Conservation (phyloP, 129 eudicot species). For the Helianthus annuus region HanXRQr2.0-SUNRISE NC_035435.2:21284564-21285063, state of each 20-base stretch:
- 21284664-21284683: conserved; percentile 43
- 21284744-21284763: conserved; percentile 85
- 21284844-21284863: conserved; percentile 23
- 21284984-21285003: conserved; percentile 27
- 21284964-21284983: conserved; percentile 64
- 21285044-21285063: no score
- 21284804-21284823: conserved; percentile 41
- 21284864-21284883: background rate
- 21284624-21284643: conserved; percentile 91
- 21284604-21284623: conserved; percentile 69
- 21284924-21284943: conserved; percentile 19
- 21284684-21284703: conserved; percentile 71
- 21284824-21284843: conserved; percentile 2
- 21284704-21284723: conserved; percentile 71
- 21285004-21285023: conserved; percentile 15
- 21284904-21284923: conserved; percentile 25
- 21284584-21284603: conserved; percentile 83
- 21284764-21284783: conserved; percentile 87
- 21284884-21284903: background rate
- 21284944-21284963: conserved; percentile 50
- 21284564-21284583: conserved; percentile 68
- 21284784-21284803: conserved; percentile 69
- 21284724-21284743: conserved; percentile 80
- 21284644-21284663: conserved; percentile 96
- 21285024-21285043: no score